A percentile compares a stretch with the other conserved stretches of the same genome.
Conservation (phyloP, 2,329 filamentous ascomycete species). For the Penicillium sp. region DNA sequence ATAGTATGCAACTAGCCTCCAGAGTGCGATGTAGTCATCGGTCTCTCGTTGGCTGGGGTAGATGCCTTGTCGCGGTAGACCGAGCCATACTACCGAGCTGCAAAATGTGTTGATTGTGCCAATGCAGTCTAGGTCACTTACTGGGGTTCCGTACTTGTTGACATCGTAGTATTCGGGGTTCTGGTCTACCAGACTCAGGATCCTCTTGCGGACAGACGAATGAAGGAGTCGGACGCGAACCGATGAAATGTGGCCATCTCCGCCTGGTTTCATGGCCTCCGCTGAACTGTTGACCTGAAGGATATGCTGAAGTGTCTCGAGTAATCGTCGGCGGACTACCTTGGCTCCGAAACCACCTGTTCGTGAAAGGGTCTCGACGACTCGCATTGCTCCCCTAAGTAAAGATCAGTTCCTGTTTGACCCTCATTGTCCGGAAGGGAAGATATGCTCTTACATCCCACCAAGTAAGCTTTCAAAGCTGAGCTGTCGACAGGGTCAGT, state of each 20-base stretch:
- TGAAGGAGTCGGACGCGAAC: constrained; percentile 68
- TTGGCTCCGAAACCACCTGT: constrained; percentile 71
- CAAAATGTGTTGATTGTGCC: constrained; percentile 71
- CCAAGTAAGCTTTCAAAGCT: constrained; percentile 32
- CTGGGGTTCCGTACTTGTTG: constrained; percentile 59
- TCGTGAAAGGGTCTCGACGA: constrained; percentile 70
- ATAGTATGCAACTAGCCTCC: constrained; percentile 70
- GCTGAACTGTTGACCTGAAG: constrained; percentile 67
- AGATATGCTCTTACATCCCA: constrained; percentile 22
- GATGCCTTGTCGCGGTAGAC: constrained; percentile 70
- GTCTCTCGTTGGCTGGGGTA: constrained; percentile 61
- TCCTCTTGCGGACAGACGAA: constrained; percentile 63
- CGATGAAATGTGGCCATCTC: constrained; percentile 62
- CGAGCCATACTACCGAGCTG: constrained; percentile 63
- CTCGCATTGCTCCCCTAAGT: constrained; percentile 60
- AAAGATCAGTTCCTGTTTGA: neutral
- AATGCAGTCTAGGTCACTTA: constrained; percentile 73
- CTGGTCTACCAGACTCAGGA: constrained; percentile 57
- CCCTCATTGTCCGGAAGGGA: neutral
- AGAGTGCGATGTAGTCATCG: constrained; percentile 68
- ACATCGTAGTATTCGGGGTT: constrained; percentile 62
- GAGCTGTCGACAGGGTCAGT: constrained; percentile 19
- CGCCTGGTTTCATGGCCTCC: constrained; percentile 64
- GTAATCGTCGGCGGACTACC: constrained; percentile 63
- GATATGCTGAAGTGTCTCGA: constrained; percentile 73